phyloP scores from a whole-genome alignment of 139 green algal species.

The Chlorella sorokiniana region DNA sequence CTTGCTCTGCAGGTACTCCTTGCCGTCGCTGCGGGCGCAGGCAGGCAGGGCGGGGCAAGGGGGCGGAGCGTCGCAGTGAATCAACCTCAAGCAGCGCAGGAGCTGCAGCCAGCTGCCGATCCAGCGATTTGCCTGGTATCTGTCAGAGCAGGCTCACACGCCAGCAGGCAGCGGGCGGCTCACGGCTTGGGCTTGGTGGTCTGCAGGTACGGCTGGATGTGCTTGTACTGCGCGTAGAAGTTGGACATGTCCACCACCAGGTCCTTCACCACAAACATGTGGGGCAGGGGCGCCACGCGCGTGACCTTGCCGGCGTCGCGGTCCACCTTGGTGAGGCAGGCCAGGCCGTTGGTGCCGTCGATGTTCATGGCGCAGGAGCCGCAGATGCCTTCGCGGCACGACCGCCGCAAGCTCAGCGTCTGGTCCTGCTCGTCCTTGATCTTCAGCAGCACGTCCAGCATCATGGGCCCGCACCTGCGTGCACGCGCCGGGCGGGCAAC shows the following conservation, averaged over 20 bases:
- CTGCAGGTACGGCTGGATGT: slow-evolving; percentile 96
- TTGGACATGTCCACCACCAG: slow-evolving; percentile 99
- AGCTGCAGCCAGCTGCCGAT: not conserved
- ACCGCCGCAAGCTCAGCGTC: slow-evolving; percentile 87
- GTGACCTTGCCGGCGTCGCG: slow-evolving; percentile 49
- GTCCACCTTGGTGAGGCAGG: slow-evolving; percentile 93
- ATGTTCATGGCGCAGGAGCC: slow-evolving; percentile 99
- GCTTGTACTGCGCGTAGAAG: slow-evolving; percentile 99
- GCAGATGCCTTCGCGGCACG: slow-evolving; percentile 98
- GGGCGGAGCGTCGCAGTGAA: not conserved
- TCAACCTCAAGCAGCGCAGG: not conserved
- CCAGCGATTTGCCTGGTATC: not conserved
- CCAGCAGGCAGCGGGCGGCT: not conserved
- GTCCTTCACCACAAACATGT: slow-evolving; percentile 97
- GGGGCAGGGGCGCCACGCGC: slow-evolving; percentile 94
- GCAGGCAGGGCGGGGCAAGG: not conserved
- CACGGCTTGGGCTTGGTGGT: slow-evolving; percentile 66
- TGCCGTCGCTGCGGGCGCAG: slow-evolving; percentile 44
- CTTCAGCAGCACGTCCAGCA: slow-evolving; percentile 98
- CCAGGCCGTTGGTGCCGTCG: slow-evolving; percentile 94
- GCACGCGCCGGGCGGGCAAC: not conserved
- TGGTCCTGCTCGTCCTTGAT: slow-evolving; percentile 98
- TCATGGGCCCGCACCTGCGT: slow-evolving; percentile 94
- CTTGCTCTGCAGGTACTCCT: slow-evolving; percentile 91
- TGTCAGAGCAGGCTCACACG: not conserved